A percentile compares a stretch with the other conserved stretches of the same genome.
Conservation (phyloP, 495 filamentous ascomycete genomes). For the Copromyces sp. region DNA sequence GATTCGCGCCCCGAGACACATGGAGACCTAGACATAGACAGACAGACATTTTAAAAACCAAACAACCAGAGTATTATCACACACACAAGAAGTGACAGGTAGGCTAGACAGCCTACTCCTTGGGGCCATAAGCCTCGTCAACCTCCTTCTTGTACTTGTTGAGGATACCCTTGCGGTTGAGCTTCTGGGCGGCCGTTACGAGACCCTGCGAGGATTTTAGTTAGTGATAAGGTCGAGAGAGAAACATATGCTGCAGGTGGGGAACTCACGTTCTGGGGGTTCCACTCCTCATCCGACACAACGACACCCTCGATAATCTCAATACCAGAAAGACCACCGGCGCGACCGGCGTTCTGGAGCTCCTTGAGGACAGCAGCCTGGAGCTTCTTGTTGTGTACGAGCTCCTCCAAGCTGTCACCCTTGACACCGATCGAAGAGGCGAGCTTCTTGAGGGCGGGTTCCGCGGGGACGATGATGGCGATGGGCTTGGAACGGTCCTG, state of each 20-base stretch:
- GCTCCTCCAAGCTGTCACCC: constrained; percentile 60
- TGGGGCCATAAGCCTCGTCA: constrained; percentile 42
- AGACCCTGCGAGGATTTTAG: constrained; percentile 37
- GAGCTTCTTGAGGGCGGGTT: constrained; percentile 75
- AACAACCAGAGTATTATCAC: not conserved
- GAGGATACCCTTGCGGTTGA: constrained; percentile 60
- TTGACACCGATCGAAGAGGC: constrained; percentile 61
- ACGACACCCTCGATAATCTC: constrained; percentile 93
- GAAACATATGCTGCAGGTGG: not conserved
- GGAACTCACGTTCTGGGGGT: constrained; percentile 78
- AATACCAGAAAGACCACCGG: constrained; percentile 69
- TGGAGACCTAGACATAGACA: not conserved
- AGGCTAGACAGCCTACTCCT: constrained; percentile 3
- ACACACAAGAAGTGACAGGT: not conserved
- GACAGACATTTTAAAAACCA: not conserved
- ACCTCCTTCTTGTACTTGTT: constrained; percentile 58
- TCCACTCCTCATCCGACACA: constrained; percentile 94
- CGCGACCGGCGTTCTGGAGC: constrained; percentile 63
- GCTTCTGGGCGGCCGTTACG: constrained; percentile 66
- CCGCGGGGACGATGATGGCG: constrained; percentile 87
- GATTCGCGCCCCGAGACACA: not conserved
- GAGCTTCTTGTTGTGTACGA: constrained; percentile 77
- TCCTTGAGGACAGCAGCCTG: constrained; percentile 70
- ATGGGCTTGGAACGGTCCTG: constrained; percentile 71
- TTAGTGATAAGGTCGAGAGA: constrained; percentile 16